Base-by-base conservation (phyloP, 768 basidiomycete genomes). In the Cubamyces sp. region DNA sequence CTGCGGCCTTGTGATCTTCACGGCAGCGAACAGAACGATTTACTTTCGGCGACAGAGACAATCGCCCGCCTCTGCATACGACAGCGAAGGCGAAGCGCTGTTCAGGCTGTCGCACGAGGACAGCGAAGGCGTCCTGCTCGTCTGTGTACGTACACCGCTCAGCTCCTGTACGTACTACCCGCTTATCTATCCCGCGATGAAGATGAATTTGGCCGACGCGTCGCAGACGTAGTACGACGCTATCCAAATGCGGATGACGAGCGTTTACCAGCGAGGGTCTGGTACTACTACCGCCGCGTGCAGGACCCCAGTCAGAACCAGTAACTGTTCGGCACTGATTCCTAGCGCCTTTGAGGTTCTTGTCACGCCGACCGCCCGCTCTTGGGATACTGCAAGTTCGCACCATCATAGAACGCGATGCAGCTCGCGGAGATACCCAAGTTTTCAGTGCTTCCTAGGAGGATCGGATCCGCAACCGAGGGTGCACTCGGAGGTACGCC, bases 401-500 rank as follows among this genome's bases (percentile, higher is more conserved):
- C 57, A 47, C 51, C 23, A 15, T 61, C 37, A 40, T 53, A 30
- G 21, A 39, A 28, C 23, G 9, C 41, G 55, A 62, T 59, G 40
- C 28, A 42, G 21, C 3, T 30, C 57, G 23, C 50, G 60, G 54
- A 54, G 60, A 50, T 61, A 25, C 14, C 59, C 45, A 54, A 28
- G 9, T 6, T 34, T 11, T 34, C 34, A 34, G 57, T 19, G 60
- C 39, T 34, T 50, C 23, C 8, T 42, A 40, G 25, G 53, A 30
- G 16, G 15, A 11, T 55, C 61, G 61, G 61, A 34, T 28, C 49
- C 49, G 50, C 48, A 23, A 14, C 55, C 54, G 49, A 37, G 30
- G 30, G 39, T 16, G 28, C 5, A 39, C 30, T 52, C 49, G 61
- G 61, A 57, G 26, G 42, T 57, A 52, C 50, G 61, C 55, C 42